A percentile compares a stretch with the other conserved stretches of the same genome.
phyloP scores from a whole-genome alignment of 1,284 basidiomycete genomes.

The Irpex rosettiformis region DNA sequence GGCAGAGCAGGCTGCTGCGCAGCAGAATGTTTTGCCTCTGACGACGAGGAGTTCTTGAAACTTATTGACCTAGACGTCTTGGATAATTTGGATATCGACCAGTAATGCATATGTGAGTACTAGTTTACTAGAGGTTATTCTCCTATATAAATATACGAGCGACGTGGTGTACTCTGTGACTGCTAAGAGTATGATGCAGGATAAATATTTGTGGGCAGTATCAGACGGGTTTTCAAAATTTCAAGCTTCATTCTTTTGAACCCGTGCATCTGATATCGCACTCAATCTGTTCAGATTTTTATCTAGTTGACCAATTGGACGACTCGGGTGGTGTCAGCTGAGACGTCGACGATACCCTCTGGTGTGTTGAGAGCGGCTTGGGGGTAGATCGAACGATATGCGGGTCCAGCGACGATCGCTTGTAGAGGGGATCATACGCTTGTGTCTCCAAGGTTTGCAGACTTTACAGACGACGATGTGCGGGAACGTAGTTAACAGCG shows the following conservation, averaged over 20 bases:
- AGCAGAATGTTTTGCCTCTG: constrained; percentile 53
- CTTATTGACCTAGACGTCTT: constrained; percentile 1
- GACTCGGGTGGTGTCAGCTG: neutral
- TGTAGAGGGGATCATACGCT: too few species aligned
- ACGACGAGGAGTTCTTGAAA: constrained; percentile 47
- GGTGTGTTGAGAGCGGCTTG: neutral
- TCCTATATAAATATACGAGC: neutral
- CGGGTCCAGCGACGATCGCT: neutral
- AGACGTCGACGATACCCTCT: neutral
- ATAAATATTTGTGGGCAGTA: neutral
- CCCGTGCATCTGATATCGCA: neutral
- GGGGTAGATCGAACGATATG: neutral
- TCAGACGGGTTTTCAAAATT: neutral
- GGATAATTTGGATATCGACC: neutral
- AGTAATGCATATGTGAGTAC: neutral
- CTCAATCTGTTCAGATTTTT: neutral
- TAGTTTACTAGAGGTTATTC: neutral
- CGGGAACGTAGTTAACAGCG: neutral
- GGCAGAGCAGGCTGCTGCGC: constrained; percentile 41
- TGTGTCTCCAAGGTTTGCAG: too few species aligned
- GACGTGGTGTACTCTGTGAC: too few species aligned
- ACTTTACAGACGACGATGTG: neutral
- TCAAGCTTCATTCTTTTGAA: neutral
- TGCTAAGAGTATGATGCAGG: too few species aligned
- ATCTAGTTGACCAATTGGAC: neutral